phyloP scores from a whole-genome alignment of 192 early-diverging fungal species.

The Phycomyces nitens region DNA sequence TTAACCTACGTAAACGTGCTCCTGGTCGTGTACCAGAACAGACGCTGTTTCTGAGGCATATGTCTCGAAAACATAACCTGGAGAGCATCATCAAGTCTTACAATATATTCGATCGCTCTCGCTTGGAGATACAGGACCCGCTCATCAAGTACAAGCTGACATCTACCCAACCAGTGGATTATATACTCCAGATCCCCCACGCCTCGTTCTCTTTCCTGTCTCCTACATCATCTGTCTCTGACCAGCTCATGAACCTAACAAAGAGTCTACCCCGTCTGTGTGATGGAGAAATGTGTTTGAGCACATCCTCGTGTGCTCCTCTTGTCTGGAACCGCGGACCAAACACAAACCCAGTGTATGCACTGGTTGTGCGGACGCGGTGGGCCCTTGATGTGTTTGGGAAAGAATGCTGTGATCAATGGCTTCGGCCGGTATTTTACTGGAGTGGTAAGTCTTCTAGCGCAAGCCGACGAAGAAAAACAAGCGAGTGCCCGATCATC shows the following conservation, averaged over 20 bases:
- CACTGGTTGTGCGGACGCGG: constrained; percentile 49
- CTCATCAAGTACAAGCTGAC: constrained; percentile 30
- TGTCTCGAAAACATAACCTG: constrained; percentile 36
- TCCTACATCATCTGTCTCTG: constrained; percentile 41
- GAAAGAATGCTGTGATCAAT: constrained; percentile 21
- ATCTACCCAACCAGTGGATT: constrained; percentile 4
- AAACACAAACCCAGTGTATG: constrained; percentile 58
- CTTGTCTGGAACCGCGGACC: constrained; percentile 56
- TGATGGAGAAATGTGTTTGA: constrained; percentile 20
- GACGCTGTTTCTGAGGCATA: constrained; percentile 45
- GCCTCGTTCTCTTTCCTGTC: constrained; percentile 41
- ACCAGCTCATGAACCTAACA: constrained; percentile 34
- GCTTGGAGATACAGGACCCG: constrained; percentile 5
- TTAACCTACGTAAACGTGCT: constrained; percentile 43
- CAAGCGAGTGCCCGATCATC: neutral
- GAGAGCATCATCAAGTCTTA: constrained; percentile 40
- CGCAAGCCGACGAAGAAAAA: neutral
- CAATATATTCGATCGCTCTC: constrained; percentile 17
- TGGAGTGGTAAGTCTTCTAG: constrained; percentile 57
- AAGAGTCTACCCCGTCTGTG: constrained; percentile 41
- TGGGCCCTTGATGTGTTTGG: constrained; percentile 50
- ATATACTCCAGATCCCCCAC: constrained; percentile 1
- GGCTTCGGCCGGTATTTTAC: constrained; percentile 52
- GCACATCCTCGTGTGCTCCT: constrained; percentile 11
- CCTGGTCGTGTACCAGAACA: constrained; percentile 15